phyloP scores from a whole-genome alignment of 129 eudicot species.

The Chrysanthemum seticuspe region DNA sequence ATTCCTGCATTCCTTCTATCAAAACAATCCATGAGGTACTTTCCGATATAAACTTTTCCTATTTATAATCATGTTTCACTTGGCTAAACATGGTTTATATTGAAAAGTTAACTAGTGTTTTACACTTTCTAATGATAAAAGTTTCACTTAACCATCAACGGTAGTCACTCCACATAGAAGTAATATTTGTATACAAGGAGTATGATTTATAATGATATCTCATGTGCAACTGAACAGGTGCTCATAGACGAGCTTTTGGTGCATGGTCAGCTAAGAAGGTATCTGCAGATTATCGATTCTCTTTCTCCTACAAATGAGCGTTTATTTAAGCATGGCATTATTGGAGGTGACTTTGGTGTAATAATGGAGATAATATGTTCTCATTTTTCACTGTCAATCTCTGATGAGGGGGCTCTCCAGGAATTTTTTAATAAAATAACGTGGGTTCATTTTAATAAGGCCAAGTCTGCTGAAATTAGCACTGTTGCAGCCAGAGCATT shows the following conservation, averaged over 20 bases:
- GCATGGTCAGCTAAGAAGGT: conserved; percentile 44
- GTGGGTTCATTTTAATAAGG: conserved; percentile 22
- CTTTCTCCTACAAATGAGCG: conserved; percentile 30
- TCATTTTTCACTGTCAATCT: conserved; percentile 54
- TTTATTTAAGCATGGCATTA: conserved; percentile 24
- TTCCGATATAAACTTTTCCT: conserved; percentile 8
- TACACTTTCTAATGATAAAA: neutral
- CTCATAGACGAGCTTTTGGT: conserved; percentile 63
- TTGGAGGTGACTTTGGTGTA: conserved; percentile 40
- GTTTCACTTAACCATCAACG: conserved; percentile 3
- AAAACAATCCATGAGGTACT: conserved; percentile 64
- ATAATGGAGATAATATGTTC: conserved; percentile 51
- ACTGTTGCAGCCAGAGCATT: conserved; percentile 49
- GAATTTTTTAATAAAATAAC: conserved; percentile 42
- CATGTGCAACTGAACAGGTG: conserved; percentile 50
- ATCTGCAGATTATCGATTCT: conserved; percentile 41
- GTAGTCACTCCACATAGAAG: neutral
- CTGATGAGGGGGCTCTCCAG: conserved; percentile 36
- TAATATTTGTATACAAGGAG: neutral
- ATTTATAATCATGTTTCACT: conserved; percentile 6
- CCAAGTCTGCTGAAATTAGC: conserved; percentile 48
- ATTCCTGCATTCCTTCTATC: conserved; percentile 41
- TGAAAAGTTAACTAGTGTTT: neutral
- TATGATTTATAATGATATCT: conserved; percentile 2
- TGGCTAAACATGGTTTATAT: neutral